Evolutionary conservation across 1,284 basidiomycete genomes (phyloP).

Genomic region (Irpex sp.): DNA sequence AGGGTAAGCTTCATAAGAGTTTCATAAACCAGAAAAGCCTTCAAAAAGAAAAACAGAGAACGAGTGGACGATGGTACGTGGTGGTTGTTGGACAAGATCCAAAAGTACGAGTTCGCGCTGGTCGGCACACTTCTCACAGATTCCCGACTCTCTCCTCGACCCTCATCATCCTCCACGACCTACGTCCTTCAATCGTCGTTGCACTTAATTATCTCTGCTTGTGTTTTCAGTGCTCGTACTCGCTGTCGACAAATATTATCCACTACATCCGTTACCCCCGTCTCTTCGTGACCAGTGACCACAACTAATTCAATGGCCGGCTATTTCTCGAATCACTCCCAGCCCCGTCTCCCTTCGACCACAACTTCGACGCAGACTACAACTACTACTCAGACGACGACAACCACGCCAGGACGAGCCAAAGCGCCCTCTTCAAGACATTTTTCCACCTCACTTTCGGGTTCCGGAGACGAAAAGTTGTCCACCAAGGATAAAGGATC

Average conservation of each 20-base stretch:
- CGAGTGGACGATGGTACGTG: conserved; percentile 11
- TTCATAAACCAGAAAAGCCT: conserved; percentile 17
- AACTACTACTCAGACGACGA: conserved; percentile 7
- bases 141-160: not conserved
- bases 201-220: not conserved
- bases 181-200: not conserved
- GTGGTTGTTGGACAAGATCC: conserved; percentile 5
- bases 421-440: conserved; percentile 61
- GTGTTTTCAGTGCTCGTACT: not conserved
- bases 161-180: not conserved
- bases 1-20: conserved; percentile 72
- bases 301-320: conserved; percentile 33
- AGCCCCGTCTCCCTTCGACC: conserved; percentile 62
- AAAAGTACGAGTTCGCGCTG: not conserved
- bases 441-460: conserved; percentile 65
- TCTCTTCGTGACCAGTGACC: not conserved
- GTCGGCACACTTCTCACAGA: not conserved
- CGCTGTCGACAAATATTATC: not conserved
- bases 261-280: not conserved
- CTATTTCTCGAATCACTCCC: conserved; percentile 80
- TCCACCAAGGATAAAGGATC: conserved; percentile 41
- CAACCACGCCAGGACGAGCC: conserved; percentile 31
- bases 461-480: conserved; percentile 38
- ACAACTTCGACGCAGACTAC: conserved; percentile 23
- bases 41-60: conserved; percentile 6